These are phyloP conservation scores for Bruguiera sexangula DNA, from an alignment of 345 rosid species.

Conservation along the genomic window DNA sequence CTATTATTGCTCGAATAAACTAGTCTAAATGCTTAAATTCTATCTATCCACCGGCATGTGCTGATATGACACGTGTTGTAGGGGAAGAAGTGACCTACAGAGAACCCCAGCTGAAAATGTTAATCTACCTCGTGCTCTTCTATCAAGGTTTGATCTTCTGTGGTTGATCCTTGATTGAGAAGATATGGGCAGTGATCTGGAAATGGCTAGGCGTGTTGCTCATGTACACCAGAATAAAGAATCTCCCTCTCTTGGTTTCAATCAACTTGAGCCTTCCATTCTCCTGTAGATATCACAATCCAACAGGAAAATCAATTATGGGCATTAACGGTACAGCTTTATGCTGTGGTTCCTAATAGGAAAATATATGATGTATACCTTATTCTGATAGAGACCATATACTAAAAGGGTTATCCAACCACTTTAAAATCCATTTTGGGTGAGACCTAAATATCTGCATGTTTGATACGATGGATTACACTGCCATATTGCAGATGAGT, in stretches of 20 bases:
- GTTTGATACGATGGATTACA: too few species aligned
- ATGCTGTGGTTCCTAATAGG: too few species aligned
- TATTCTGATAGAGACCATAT: too few species aligned
- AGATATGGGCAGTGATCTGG: constrained; percentile 95
- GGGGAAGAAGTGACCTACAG: constrained; percentile 94
- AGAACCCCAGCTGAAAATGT: constrained; percentile 98
- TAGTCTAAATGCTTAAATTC: constrained; percentile 2
- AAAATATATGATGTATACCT: too few species aligned
- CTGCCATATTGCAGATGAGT: constrained; percentile 27
- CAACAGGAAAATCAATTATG: neutral
- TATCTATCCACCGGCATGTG: constrained; percentile 12
- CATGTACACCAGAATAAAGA: constrained; percentile 85
- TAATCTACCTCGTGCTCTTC: constrained; percentile 94
- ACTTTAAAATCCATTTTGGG: too few species aligned
- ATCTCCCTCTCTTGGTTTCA: constrained; percentile 91
- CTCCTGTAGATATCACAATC: constrained; percentile 58
- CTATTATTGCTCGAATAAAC: neutral
- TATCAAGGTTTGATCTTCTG: constrained; percentile 87
- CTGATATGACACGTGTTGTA: constrained; percentile 31
- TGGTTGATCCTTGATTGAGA: constrained; percentile 98
- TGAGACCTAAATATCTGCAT: too few species aligned
- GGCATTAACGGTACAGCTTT: neutral
- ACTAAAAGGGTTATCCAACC: too few species aligned
- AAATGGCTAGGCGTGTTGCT: constrained; percentile 90
- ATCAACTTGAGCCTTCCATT: constrained; percentile 78